These are phyloP conservation scores for Botrytis fabae DNA, from an alignment of 2,329 filamentous ascomycete species.

Conservation along the genomic window DNA sequence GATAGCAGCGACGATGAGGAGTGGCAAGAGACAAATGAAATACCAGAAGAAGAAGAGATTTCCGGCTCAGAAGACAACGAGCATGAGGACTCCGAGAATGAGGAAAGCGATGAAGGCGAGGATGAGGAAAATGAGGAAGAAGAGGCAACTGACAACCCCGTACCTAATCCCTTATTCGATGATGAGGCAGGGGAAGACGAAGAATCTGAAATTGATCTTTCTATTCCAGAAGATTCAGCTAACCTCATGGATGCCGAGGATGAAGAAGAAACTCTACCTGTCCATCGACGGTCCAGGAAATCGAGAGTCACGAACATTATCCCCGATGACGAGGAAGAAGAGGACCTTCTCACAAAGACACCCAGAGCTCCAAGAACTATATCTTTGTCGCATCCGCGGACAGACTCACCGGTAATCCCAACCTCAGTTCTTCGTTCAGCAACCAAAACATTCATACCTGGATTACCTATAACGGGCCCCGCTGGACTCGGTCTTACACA, in stretches of 20 bases:
- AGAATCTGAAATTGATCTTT: constrained; percentile 35
- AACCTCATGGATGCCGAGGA: constrained; percentile 34
- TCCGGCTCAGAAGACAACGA: constrained; percentile 44
- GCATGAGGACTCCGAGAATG: constrained; percentile 40
- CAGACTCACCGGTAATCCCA: constrained; percentile 52
- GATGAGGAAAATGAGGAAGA: constrained; percentile 46
- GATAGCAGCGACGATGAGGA: constrained; percentile 59
- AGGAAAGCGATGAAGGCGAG: constrained; percentile 39
- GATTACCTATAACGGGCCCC: constrained; percentile 59
- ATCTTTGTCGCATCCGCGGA: constrained; percentile 41
- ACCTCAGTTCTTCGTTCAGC: constrained; percentile 67
- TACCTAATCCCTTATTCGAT: constrained; percentile 37
- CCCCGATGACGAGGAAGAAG: constrained; percentile 48
- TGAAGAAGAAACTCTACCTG: constrained; percentile 37
- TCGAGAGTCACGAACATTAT: constrained; percentile 39
- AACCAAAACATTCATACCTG: constrained; percentile 69
- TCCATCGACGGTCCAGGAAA: constrained; percentile 28
- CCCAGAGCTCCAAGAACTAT: constrained; percentile 32
- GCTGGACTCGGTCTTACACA: constrained; percentile 78
- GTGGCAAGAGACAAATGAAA: constrained; percentile 49
- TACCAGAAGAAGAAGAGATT: constrained; percentile 46
- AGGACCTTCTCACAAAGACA: constrained; percentile 36
- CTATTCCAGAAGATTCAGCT: constrained; percentile 39
- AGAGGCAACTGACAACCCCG: constrained; percentile 45
- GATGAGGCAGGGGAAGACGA: constrained; percentile 44